Evolutionary conservation across 768 basidiomycete genomes (phyloP), one percentile per base, ranked within the genome.

Genomic region (Termitomyces sp.): DNA sequence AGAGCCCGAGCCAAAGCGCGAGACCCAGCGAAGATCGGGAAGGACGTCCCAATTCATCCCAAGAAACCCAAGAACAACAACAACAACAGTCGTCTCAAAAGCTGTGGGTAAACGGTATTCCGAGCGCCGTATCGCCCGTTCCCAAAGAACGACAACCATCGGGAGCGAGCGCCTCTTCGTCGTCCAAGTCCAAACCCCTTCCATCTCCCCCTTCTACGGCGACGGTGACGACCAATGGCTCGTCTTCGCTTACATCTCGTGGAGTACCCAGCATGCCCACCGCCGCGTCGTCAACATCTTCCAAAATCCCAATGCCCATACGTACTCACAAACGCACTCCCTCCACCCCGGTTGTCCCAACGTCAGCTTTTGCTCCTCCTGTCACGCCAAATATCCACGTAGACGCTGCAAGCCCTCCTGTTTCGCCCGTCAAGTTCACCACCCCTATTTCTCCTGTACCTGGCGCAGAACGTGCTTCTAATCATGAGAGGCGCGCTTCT

Each of bases 331-430:
- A 13, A 26, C 49, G 62, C 42, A 60, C 60, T 50, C 53, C 59
- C 16, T 45, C 59, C 40, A 56, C 58, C 47, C 54, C 60, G 22
- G 50, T 55, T 26, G 49, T 32, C 50, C 12, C 56, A 42, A 20
- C 45, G 36, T 20, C 42, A 2, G 13, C 33, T 37, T 4, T 24
- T 39, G 3, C 58, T 13, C 10, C 55, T 18, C 40, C 57, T 34
- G 37, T 14, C 16, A 67, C 68, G 16, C 70, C 72, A 2, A 66
- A 65, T 20, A 69, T 81, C 60, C 78, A 72, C 56, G 72, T 78
- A 10, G 62, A 65, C 12, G 58, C 54, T n/a, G 74, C 73, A 18
- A 76, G 71, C 58, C 79, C 82, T 32, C 75, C 76, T 46, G 68
- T 66, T 3, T 70, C 72, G 18, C 73, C 75, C 8, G 65, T 63